phyloP scores from a whole-genome alignment of 208 protist species.

The Leishmania aethiopica region DNA sequence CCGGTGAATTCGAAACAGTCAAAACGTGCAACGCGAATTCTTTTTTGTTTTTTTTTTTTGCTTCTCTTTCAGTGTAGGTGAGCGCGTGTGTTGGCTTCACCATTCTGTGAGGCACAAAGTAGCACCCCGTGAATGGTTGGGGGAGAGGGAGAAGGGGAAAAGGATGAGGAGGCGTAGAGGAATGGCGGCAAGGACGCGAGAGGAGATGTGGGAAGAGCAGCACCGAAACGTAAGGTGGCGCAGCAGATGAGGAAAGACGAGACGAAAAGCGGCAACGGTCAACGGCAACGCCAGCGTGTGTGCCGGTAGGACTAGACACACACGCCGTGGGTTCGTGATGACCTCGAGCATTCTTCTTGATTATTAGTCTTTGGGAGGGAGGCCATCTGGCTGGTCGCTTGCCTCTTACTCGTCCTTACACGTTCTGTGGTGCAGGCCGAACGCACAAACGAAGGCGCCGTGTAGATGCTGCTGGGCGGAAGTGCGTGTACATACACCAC shows the following conservation, averaged over 20 bases:
- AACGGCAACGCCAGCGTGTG: neutral
- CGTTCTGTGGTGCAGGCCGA: neutral
- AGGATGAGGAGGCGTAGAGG: neutral
- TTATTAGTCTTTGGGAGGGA: neutral
- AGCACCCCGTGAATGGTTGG: neutral
- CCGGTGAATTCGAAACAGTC: neutral
- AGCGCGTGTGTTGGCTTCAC: neutral
- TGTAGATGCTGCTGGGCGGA: too few relatives aligned
- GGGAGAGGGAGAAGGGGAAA: neutral
- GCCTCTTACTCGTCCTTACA: neutral
- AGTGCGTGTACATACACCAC: neutral
- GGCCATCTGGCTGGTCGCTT: neutral
- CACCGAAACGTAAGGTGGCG: neutral
- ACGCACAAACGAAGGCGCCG: neutral
- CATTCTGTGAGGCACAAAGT: neutral
- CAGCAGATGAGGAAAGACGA: neutral
- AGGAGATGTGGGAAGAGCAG: neutral
- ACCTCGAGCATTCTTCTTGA: neutral
- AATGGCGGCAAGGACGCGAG: neutral
- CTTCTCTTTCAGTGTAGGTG: neutral
- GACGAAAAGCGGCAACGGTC: neutral
- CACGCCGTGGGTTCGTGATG: neutral
- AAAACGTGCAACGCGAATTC: neutral
- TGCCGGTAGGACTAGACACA: neutral
- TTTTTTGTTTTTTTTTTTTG: neutral